Conservation (phyloP, 2,329 filamentous ascomycete genomes). For the Drechmeria coniospora region DNA sequence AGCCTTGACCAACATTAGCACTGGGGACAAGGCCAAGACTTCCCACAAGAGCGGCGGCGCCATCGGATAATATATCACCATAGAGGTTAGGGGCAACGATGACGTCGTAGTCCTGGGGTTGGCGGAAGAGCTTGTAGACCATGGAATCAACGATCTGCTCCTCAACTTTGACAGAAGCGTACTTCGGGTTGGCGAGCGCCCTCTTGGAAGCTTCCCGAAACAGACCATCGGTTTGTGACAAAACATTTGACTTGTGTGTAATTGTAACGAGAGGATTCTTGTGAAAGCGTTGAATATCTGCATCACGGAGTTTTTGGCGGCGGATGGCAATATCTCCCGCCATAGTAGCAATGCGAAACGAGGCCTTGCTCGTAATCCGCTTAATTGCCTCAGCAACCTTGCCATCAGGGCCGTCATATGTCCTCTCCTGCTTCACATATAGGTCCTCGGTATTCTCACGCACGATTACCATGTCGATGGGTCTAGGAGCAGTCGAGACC, state of each 20-base stretch:
- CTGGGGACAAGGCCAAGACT: slow-evolving; percentile 83
- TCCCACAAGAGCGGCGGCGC: slow-evolving; percentile 84
- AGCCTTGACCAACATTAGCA: slow-evolving; percentile 86
- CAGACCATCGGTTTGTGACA: slow-evolving; percentile 89
- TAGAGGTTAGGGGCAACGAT: slow-evolving; percentile 97
- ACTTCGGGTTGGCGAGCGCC: slow-evolving; percentile 52
- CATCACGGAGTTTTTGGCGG: slow-evolving; percentile 62
- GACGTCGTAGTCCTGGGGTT: slow-evolving; percentile 89
- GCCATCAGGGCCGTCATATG: slow-evolving; percentile 56
- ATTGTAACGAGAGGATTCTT: slow-evolving; percentile 69
- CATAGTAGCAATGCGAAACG: slow-evolving; percentile 75
- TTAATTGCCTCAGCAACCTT: slow-evolving; percentile 96
- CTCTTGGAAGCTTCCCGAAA: slow-evolving; percentile 70
- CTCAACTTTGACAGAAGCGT: slow-evolving; percentile 54
- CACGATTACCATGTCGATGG: slow-evolving; percentile 94
- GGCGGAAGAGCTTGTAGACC: slow-evolving; percentile 98
- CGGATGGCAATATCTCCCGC: slow-evolving; percentile 88
- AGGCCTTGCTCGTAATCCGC: slow-evolving; percentile 79
- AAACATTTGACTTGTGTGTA: slow-evolving; percentile 96
- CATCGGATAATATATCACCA: slow-evolving; percentile 91
- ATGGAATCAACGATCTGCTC: slow-evolving; percentile 99
- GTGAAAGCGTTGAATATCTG: slow-evolving; percentile 44
- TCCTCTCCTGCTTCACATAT: slow-evolving; percentile 93
- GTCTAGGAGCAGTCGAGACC: slow-evolving; percentile 45
- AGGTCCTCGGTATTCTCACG: slow-evolving; percentile 98